Conservation (phyloP, 768 basidiomycete species). For the Russula abietina region DNA sequence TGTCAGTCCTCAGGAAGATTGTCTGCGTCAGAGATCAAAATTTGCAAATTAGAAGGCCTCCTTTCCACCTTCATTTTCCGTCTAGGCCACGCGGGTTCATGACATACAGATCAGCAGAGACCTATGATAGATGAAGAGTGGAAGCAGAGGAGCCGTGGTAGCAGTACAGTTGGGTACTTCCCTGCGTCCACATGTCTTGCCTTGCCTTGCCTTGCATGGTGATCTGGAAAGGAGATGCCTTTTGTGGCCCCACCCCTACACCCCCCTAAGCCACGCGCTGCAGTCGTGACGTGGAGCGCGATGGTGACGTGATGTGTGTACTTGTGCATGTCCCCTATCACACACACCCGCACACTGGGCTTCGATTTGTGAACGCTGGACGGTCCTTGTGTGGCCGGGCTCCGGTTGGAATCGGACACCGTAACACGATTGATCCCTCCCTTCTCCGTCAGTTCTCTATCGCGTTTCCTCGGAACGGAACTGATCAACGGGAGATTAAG, state of each 20-base stretch:
- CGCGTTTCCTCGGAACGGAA: not conserved
- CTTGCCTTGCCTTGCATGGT: constrained; percentile 6
- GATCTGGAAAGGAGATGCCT: constrained; percentile 2
- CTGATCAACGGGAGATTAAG: not conserved
- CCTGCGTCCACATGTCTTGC: not conserved
- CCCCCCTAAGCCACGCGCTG: constrained; percentile 5
- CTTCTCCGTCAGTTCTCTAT: not conserved
- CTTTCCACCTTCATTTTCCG: not conserved
- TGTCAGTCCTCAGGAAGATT: not conserved
- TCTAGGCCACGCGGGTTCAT: not conserved
- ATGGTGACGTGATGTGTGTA: not conserved
- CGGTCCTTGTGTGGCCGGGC: not conserved
- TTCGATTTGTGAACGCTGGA: not conserved
- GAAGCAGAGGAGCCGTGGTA: not conserved
- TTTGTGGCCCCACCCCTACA: constrained; percentile 1
- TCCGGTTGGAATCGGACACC: not conserved
- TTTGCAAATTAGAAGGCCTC: not conserved
- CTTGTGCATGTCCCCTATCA: not conserved
- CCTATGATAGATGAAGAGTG: not conserved
- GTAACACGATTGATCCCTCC: not conserved
- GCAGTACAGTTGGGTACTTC: not conserved
- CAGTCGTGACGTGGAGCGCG: constrained; percentile 1
- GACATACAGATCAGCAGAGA: not conserved
- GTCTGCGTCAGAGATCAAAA: not conserved
- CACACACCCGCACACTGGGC: constrained; percentile 1